phyloP scores from a whole-genome alignment of 148 eudicot species.

The Nyssa sinensis region DNA sequence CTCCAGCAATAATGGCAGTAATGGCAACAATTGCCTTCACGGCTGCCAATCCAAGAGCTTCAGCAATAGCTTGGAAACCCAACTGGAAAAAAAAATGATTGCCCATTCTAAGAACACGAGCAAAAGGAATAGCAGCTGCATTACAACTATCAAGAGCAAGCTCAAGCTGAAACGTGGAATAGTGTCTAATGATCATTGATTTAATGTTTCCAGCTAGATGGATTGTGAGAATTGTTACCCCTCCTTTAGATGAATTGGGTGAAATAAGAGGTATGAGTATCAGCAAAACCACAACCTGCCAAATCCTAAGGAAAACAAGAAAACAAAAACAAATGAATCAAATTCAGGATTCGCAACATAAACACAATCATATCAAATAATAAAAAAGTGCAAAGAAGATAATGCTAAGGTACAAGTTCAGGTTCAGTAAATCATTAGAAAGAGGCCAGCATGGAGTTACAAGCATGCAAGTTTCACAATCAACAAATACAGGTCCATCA shows the following conservation, averaged over 20 bases:
- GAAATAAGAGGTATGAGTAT: slow-evolving; percentile 97
- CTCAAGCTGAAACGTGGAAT: not conserved
- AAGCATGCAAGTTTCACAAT: not conserved
- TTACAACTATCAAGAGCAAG: not conserved
- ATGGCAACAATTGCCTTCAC: slow-evolving; percentile 97
- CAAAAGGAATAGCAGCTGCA: slow-evolving; percentile 9
- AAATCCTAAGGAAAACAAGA: slow-evolving; percentile 61
- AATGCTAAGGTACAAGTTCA: not conserved
- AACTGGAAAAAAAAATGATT: slow-evolving; percentile 46
- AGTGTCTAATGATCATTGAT: not conserved
- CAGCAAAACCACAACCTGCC: slow-evolving; percentile 97
- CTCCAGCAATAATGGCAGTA: slow-evolving; percentile 94
- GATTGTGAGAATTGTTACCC: slow-evolving; percentile 56
- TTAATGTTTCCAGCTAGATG: not conserved
- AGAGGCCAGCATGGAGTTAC: slow-evolving; percentile 3
- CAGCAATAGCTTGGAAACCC: slow-evolving; percentile 97
- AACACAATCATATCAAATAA: slow-evolving; percentile 7
- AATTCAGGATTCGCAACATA: not conserved
- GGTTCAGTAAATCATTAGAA: not conserved
- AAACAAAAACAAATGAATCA: slow-evolving; percentile 2
- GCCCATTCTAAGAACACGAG: slow-evolving; percentile 4
- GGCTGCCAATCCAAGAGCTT: slow-evolving; percentile 97
- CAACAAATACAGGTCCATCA: not conserved
- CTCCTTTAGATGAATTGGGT: slow-evolving; percentile 99
- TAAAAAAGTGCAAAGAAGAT: not conserved